A percentile compares a stretch with the other conserved stretches of the same genome.
phyloP scores from a whole-genome alignment of 139 green algal genomes.

The Gonium pectorale region DNA sequence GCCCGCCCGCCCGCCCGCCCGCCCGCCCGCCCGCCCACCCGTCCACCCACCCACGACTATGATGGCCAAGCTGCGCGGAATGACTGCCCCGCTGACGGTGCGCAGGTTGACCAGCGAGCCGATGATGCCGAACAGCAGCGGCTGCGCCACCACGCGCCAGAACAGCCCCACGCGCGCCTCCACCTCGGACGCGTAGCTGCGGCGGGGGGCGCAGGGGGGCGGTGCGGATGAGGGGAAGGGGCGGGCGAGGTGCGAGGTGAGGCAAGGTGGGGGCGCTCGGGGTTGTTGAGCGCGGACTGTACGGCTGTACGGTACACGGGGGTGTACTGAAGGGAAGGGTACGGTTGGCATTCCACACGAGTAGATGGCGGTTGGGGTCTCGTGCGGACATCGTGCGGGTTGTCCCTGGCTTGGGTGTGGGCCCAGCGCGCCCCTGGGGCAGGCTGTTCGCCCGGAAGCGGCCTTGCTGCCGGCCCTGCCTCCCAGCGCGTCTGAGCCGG shows the following conservation, averaged over 20 bases:
- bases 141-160: constrained; percentile 74
- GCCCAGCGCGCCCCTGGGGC: too few species aligned
- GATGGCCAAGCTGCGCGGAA: constrained; percentile 72
- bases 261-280: too few species aligned
- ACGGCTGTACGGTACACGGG: too few species aligned
- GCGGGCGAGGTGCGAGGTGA: background rate
- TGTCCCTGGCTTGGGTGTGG: too few species aligned
- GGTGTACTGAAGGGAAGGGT: too few species aligned
- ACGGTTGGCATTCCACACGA: too few species aligned
- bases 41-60: constrained; percentile 59
- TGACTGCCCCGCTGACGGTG: constrained; percentile 53
- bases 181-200: constrained; percentile 32
- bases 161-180: constrained; percentile 52
- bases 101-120: constrained; percentile 76
- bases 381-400: too few species aligned
- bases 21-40: background rate
- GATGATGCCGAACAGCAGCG: constrained; percentile 89
- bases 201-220: background rate
- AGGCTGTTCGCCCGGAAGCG: too few species aligned
- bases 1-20: background rate
- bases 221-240: background rate
- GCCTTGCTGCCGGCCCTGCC: too few species aligned
- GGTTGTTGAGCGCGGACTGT: too few species aligned
- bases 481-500: too few species aligned
- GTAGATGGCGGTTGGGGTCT: too few species aligned